A percentile compares a stretch with the other conserved stretches of the same genome.
Conservation (phyloP, 495 filamentous ascomycete species). For the Diplogelasinospora grovesii region DNA sequence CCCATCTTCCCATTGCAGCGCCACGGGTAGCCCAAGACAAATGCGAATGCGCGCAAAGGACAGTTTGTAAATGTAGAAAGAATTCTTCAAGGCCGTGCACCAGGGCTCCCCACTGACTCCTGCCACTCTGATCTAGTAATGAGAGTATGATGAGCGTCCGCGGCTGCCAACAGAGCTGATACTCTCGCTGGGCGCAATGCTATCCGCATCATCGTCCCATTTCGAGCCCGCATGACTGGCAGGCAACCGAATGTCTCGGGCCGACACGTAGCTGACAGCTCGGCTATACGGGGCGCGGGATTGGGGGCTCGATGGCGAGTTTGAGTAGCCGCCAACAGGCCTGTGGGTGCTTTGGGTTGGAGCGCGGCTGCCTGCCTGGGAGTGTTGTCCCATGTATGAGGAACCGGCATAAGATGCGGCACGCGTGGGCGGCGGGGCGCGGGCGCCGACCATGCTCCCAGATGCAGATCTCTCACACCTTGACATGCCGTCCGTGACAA, state of each 20-base stretch:
- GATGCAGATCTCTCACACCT: too few relatives aligned
- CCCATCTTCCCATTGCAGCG: too few relatives aligned
- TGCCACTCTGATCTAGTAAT: slow-evolving; percentile 2
- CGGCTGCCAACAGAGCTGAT: slow-evolving; percentile 20
- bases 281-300: background rate
- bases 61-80: too few relatives aligned
- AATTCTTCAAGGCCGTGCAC: too few relatives aligned
- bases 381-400: too few relatives aligned
- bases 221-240: slow-evolving; percentile 6
- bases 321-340: slow-evolving; percentile 2
- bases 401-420: slow-evolving; percentile 15
- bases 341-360: slow-evolving; percentile 4
- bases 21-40: too few relatives aligned
- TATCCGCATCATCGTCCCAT: slow-evolving; percentile 12
- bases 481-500: too few relatives aligned
- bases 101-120: too few relatives aligned
- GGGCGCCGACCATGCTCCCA: too few relatives aligned
- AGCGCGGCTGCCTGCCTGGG: background rate
- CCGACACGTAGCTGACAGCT: slow-evolving; percentile 10
- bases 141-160: background rate
- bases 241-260: slow-evolving; percentile 10
- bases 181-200: slow-evolving; percentile 18
- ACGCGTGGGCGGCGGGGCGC: slow-evolving; percentile 16
- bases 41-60: too few relatives aligned
- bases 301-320: slow-evolving; percentile 8